Evolutionary conservation across 805 yeast genomes (phyloP).

Genomic region (Saturnispora gosingensis): DNA sequence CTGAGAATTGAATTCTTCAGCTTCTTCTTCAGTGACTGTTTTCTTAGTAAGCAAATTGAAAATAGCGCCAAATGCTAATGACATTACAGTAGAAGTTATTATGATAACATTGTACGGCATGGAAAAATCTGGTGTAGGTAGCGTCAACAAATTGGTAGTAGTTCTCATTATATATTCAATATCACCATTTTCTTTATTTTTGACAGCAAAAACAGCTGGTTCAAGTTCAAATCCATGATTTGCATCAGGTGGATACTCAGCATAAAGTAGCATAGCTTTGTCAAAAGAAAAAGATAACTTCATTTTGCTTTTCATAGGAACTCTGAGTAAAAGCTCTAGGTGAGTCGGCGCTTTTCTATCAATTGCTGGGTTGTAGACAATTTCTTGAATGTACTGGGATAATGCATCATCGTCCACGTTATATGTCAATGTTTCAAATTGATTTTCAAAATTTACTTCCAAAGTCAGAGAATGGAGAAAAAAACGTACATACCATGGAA

Average conservation of each 20-base stretch:
- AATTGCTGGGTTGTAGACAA: slow-evolving; percentile 63
- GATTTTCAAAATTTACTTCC: slow-evolving; percentile 18
- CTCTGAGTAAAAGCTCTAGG: slow-evolving; percentile 52
- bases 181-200: slow-evolving; percentile 21
- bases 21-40: slow-evolving; percentile 67
- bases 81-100: slow-evolving; percentile 86
- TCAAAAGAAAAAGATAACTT: slow-evolving; percentile 73
- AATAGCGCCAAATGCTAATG: slow-evolving; percentile 80
- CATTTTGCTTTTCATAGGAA: slow-evolving; percentile 59
- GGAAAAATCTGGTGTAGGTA: slow-evolving; percentile 96
- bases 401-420: slow-evolving; percentile 21
- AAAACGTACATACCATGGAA: slow-evolving; percentile 89
- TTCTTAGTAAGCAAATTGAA: slow-evolving; percentile 70
- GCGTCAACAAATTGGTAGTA: slow-evolving; percentile 71
- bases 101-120: slow-evolving; percentile 98
- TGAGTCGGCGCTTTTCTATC: slow-evolving; percentile 80
- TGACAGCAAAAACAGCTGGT: slow-evolving; percentile 70
- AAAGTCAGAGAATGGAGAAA: slow-evolving; percentile 62
- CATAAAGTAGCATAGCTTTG: slow-evolving; percentile 70
- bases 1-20: slow-evolving; percentile 28
- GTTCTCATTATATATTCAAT: slow-evolving; percentile 54
- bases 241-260: slow-evolving; percentile 99
- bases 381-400: slow-evolving; percentile 36
- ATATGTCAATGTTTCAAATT: slow-evolving; percentile 9
- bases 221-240: slow-evolving; percentile 95